Base-by-base conservation (phyloP, 2,329 filamentous ascomycete species). In the Alternaria gaisen region DNA sequence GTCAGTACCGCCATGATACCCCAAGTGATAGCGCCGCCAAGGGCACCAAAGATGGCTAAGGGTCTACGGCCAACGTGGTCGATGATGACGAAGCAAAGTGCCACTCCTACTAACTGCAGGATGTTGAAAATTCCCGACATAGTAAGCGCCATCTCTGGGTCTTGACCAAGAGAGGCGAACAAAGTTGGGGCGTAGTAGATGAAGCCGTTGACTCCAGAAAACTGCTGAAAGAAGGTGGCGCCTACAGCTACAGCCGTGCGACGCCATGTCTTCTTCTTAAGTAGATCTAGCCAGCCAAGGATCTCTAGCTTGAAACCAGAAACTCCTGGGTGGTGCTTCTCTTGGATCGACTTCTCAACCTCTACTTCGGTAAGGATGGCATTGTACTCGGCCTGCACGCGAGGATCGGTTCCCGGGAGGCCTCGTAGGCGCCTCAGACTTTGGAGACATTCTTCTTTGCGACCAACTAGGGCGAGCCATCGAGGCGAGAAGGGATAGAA, bases 181-280 rank as follows among this genome's bases (percentile, higher is more conserved):
- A 89, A 79, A 0, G 84, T 72, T 0, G 87, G 87, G 0, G 87
- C 87, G 54, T 89, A 89, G 87, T 87, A 18, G 85, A 84, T 81
- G 3, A 82, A 69, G 0, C 79, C 80, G 32, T 81, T 80, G 55
- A 80, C 76, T 16, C 67, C 68, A n/a, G 65, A 64, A 36, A 81
- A 80, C 57, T 81, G 78, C 58, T 79, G 72, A 61, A 80, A 79
- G 60, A 81, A 79, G 24, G 66, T 64, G 9, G 78, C 64, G 1
- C 71, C 73, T 14, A 73, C 51, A 2, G 65, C 76, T 36, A 80
- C 76, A 5, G 60, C 56, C 0, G 74, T 78, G 59, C 80, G 71
- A 69, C 78, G 72, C 60, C 77, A 74, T 52, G 72, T 78, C 48
- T 78, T 78, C n/a, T 69, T 71, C 20, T 69, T 75, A 75, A 84